Evolutionary conservation across 1,139 yeast genomes (phyloP).

Genomic region (Kodamaea sp.): DNA sequence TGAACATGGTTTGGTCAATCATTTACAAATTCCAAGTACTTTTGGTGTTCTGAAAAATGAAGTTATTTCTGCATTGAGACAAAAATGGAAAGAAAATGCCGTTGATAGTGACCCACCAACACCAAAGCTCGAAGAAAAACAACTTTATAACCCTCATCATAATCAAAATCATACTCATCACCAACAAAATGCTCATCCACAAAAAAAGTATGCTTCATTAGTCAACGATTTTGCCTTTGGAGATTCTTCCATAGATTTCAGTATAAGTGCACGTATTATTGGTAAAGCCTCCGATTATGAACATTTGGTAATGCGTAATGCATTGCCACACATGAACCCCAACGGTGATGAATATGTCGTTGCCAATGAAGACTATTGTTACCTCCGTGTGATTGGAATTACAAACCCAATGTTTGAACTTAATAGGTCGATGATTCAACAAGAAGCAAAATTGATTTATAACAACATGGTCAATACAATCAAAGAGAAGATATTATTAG

Average conservation of each 20-base stretch:
- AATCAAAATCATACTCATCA: not conserved
- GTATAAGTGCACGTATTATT: constrained; percentile 36
- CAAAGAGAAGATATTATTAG: constrained; percentile 25
- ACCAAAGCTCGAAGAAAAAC: constrained; percentile 7
- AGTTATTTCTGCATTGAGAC: constrained; percentile 24
- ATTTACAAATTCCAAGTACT: constrained; percentile 36
- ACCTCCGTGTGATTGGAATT: constrained; percentile 24
- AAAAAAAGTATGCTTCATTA: constrained; percentile 19
- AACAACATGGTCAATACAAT: constrained; percentile 26
- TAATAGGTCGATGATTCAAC: constrained; percentile 30
- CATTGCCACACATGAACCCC: constrained; percentile 15
- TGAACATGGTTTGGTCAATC: constrained; percentile 34
- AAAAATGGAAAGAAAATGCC: constrained; percentile 24
- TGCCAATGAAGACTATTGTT: constrained; percentile 32
- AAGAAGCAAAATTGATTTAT: constrained; percentile 31
- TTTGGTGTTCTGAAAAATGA: constrained; percentile 31
- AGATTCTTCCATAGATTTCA: constrained; percentile 33
- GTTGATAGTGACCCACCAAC: constrained; percentile 9
- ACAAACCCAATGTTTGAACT: constrained; percentile 26
- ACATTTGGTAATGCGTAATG: constrained; percentile 16
- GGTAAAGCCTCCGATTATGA: constrained; percentile 33
- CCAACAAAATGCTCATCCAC: not conserved
- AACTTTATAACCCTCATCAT: not conserved
- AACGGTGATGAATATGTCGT: constrained; percentile 35
- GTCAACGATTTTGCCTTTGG: constrained; percentile 32